Evolutionary conservation across 75 land plant genomes (phyloP), one percentile per base, ranked within the genome.

Genomic region (Chamaecyparis obtusa): DNA sequence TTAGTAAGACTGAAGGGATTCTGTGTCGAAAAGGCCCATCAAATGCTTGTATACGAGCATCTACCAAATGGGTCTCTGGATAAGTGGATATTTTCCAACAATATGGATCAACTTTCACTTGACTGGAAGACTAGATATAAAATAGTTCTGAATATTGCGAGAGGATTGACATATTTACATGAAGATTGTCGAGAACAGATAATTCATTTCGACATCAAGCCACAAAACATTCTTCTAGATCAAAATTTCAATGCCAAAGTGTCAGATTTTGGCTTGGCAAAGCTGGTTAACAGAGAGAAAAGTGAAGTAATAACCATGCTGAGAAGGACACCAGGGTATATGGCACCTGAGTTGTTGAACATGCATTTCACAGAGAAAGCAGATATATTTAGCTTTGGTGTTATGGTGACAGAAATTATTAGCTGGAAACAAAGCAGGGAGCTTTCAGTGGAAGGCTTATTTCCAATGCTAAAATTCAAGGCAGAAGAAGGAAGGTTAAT

Each of bases 231-330:
- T 76, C 76, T 91, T 35, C 86, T 91, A 35, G 89, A 90, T 51
- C 89, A 90, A 6, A 90, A 72, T 16, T 85, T 88, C 69, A 72
- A 88, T 21, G 91, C 92, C 77, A 91, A 91, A 85, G 88, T 91
- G 44, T 90, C 92, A 54, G 92, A 91, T 78, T 90, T 91, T 43
- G 92, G 91, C 9, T 76, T 91, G 82, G 85, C 92, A 32, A 91
- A 90, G 85, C 44, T 90, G 14, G 80, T 91, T 30, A 87, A 67
- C 9, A 86, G 76, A 16, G 91, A 90, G 37, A 77, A 86, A 76
- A 85, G 64, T 36, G 69, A 84, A n/a, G 74, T 49, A 19, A 64
- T 85, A 24, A 87, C 88, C 3, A 85, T 76, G 79, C 86, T 91
- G 83, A 89, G 90, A 87, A 88, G 92, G 75, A 91, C 92, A 6